A percentile compares a stretch with the other conserved stretches of the same genome.
These are phyloP conservation scores for Sclerotinia trifoliorum DNA, from an alignment of 2,329 filamentous ascomycete genomes.

Conservation along the genomic window DNA sequence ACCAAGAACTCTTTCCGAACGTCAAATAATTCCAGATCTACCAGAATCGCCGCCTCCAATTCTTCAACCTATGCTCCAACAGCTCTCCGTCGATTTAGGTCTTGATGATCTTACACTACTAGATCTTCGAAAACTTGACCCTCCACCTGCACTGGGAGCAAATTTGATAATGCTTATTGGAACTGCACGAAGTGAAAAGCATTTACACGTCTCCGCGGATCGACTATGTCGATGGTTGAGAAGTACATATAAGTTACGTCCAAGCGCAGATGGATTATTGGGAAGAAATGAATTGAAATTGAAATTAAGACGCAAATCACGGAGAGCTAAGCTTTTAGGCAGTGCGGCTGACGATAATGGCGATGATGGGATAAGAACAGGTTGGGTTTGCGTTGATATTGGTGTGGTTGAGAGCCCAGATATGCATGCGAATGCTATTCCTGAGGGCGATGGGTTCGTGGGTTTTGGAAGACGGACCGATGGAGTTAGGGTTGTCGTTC, in stretches of 20 bases:
- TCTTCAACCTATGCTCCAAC: constrained; percentile 69
- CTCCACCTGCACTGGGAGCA: constrained; percentile 80
- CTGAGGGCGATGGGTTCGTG: constrained; percentile 58
- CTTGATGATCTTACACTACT: constrained; percentile 77
- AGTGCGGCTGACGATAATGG: constrained; percentile 60
- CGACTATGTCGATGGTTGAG: constrained; percentile 85
- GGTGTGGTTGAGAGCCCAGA: constrained; percentile 63
- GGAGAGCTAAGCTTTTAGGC: constrained; percentile 77
- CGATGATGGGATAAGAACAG: constrained; percentile 87
- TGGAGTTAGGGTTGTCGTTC: constrained; percentile 64
- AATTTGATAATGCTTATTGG: constrained; percentile 92
- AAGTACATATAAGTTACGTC: constrained; percentile 66
- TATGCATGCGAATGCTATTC: constrained; percentile 43
- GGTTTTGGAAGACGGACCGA: constrained; percentile 68
- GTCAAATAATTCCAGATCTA: constrained; percentile 60
- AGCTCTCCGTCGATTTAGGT: constrained; percentile 80
- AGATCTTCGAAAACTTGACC: constrained; percentile 81
- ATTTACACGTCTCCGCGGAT: constrained; percentile 87
- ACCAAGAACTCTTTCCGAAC: constrained; percentile 47
- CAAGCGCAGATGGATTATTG: constrained; percentile 82
- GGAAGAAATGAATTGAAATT: constrained; percentile 89
- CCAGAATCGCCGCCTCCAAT: constrained; percentile 62
- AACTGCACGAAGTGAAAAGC: constrained; percentile 87
- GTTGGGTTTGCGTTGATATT: constrained; percentile 94
- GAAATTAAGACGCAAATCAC: constrained; percentile 76